These are phyloP conservation scores for Hygrophorus pudorinus DNA, from an alignment of 768 basidiomycete genomes.

Conservation along the genomic window DNA sequence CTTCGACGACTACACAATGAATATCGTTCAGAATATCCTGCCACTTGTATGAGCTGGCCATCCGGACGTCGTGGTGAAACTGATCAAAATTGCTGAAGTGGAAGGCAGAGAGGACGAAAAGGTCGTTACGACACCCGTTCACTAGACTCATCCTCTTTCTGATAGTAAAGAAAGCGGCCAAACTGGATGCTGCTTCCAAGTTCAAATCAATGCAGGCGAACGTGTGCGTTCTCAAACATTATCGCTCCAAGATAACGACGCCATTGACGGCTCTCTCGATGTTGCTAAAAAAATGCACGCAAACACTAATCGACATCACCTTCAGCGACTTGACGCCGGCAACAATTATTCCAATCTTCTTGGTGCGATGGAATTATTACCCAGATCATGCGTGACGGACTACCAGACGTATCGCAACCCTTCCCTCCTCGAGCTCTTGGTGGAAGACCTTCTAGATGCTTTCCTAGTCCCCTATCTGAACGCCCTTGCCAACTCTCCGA, in stretches of 20 bases:
- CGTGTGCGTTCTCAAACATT: conserved; percentile 90
- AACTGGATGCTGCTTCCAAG: conserved; percentile 86
- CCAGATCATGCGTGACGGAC: conserved; percentile 95
- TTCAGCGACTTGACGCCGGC: conserved; percentile 91
- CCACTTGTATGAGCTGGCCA: conserved; percentile 72
- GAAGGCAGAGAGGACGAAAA: no score
- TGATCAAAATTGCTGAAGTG: no score
- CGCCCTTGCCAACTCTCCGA: conserved; percentile 72
- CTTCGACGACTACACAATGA: conserved; percentile 80
- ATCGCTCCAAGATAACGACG: conserved; percentile 79
- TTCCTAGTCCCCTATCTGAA: conserved; percentile 85
- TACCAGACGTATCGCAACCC: conserved; percentile 90
- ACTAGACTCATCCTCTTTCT: no score
- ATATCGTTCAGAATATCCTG: conserved; percentile 68
- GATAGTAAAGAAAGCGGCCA: conserved; percentile 89
- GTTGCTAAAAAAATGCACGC: conserved; percentile 88
- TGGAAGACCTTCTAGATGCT: no score
- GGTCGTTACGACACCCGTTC: no score
- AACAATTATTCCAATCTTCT: conserved; percentile 62
- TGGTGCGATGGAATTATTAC: conserved; percentile 91
- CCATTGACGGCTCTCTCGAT: no score
- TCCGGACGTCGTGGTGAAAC: no score
- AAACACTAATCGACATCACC: conserved; percentile 89
- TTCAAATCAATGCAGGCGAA: conserved; percentile 91
- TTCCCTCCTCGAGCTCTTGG: no score